Evolutionary conservation across 345 rosid species (phyloP), one percentile per base, ranked within the genome.

Genomic region (Pistacia vera): DNA sequence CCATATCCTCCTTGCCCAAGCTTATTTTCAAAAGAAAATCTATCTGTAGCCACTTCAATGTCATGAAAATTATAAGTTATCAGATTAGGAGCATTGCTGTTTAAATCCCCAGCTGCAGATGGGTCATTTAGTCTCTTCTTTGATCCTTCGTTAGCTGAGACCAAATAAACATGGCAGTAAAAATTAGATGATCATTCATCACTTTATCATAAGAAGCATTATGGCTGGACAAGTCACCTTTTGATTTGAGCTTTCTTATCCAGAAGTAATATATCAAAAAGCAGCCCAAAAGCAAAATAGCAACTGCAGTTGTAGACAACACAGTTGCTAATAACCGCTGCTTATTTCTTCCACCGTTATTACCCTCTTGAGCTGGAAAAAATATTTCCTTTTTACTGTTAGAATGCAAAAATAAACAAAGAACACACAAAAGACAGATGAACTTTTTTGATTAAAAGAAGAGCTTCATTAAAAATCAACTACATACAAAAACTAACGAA

Each of bases 1-100:
- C 87, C 87, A 67, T 72, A 86, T 9, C 89, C 89, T 48, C 87
- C 89, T 74, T 83, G 68, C n/a, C 87, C 89, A 56, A 86, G 75
- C 56, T 66, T 73, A 30, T 82, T 80, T 73, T 78, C 72, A 12
- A 51, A 11, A 0, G 82, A 77, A 76, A 86, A 86, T 73, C 72
- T 62, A 17, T 79, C 11, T 4, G 86, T 86, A 44, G 87, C 86
- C 33, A 55, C 77, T 68, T 67, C 55, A 64, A 86, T 72, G 33
- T 58, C 68, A 10, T 41, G 73, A 20, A 71, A 80, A 66, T 63
- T 57, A 72, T 80, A 86, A 35, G 35, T 64, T 46, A 56, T 66
- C 65, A 71, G 67, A 68, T 25, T 59, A 38, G 75, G 78, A 49
- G 52, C 66, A 63, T 78, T 62, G 8, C 66, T 41, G 18, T 14